phyloP scores from a whole-genome alignment of 2,329 filamentous ascomycete genomes.

The Myriosclerotinia curreyana region DNA sequence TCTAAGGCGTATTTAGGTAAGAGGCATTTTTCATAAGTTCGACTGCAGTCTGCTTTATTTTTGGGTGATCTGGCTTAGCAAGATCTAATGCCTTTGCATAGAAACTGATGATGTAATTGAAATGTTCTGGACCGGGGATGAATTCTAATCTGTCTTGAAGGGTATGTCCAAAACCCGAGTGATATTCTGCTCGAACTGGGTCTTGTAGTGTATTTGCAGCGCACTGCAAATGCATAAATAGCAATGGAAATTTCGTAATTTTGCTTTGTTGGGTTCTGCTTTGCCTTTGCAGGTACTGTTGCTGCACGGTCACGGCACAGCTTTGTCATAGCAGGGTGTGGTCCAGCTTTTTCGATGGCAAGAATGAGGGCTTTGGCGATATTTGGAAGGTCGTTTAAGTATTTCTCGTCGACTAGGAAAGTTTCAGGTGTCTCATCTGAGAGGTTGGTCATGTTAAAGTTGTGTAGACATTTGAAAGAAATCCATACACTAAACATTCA shows the following conservation, averaged over 20 bases:
- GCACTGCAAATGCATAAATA: not conserved
- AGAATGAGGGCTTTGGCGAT: not conserved
- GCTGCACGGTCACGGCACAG: not conserved
- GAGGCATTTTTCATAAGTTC: not conserved
- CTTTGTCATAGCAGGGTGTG: not conserved
- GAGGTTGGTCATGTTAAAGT: no score
- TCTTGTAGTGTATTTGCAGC: not conserved
- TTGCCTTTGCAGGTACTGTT: not conserved
- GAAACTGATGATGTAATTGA: not conserved
- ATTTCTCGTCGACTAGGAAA: not conserved
- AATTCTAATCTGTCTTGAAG: not conserved
- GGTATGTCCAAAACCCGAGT: not conserved
- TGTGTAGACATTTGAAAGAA: no score
- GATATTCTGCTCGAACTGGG: not conserved
- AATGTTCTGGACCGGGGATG: not conserved
- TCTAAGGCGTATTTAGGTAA: not conserved
- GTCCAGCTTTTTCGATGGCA: not conserved
- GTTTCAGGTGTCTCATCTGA: not conserved
- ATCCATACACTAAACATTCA: no score
- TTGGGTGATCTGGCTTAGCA: not conserved
- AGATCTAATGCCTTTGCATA: not conserved
- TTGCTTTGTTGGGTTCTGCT: not conserved
- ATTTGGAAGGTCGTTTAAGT: not conserved
- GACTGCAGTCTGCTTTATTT: not conserved
- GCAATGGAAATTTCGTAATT: not conserved